These are phyloP conservation scores for Kurtzmaniella cleridarum DNA, from an alignment of 805 yeast species.

Conservation along the genomic window DNA sequence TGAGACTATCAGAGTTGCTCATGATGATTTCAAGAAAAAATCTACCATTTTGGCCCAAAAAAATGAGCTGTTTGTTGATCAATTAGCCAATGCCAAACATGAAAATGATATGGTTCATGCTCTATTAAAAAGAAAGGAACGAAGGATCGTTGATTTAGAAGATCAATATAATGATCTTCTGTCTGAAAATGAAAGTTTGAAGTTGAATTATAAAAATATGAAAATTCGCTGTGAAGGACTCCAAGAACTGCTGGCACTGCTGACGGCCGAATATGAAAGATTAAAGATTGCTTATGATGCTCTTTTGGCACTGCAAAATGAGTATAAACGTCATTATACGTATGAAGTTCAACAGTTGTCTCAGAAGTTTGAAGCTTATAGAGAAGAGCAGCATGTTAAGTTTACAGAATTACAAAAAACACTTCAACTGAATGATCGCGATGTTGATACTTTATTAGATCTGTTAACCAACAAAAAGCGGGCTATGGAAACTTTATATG, in stretches of 20 bases:
- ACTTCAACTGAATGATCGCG: conserved; percentile 43
- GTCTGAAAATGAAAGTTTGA: conserved; percentile 43
- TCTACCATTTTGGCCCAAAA: conserved; percentile 41
- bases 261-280: conserved; percentile 50
- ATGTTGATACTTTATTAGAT: conserved; percentile 45
- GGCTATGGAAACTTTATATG: conserved; percentile 45
- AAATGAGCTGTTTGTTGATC: conserved; percentile 54
- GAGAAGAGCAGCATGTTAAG: conserved; percentile 27
- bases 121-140: conserved; percentile 62
- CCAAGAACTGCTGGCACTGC: conserved; percentile 39
- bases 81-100: conserved; percentile 65
- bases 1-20: conserved; percentile 31
- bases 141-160: conserved; percentile 65
- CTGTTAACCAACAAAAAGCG: conserved; percentile 42
- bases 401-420: conserved; percentile 30
- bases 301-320: conserved; percentile 44
- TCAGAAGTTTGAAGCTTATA: conserved; percentile 29
- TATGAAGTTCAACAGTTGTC: conserved; percentile 37
- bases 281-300: conserved; percentile 57
- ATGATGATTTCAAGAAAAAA: conserved; percentile 49
- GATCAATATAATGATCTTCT: conserved; percentile 44
- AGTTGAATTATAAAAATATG: conserved; percentile 45
- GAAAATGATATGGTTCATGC: conserved; percentile 73
- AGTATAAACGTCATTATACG: conserved; percentile 46
- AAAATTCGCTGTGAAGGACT: conserved; percentile 45